Base-by-base conservation (phyloP, 2,329 filamentous ascomycete genomes). In the Fusarium haematococcum region DNA sequence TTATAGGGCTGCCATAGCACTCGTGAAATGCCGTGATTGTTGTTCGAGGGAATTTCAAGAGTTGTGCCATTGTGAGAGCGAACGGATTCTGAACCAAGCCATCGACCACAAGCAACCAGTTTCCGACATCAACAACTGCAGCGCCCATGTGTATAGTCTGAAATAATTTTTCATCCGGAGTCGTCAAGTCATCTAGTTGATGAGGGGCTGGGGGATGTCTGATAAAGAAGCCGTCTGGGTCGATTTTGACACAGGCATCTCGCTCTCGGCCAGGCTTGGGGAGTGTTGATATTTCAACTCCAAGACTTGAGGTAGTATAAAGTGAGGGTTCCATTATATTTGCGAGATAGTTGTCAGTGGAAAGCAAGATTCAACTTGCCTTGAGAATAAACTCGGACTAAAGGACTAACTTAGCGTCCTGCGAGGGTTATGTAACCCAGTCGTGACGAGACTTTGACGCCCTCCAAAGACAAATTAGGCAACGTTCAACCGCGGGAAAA, bases 281-380 rank as follows among this genome's bases (percentile, higher is more conserved):
- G n/a, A 13, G 61, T 4, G 62, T 56, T 18, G 75, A 65, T 3
- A 78, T 76, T 60, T 71, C 76, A 2, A 85, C 85, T 6, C 23
- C 54, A 39, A 39, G 16, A 25, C 1, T 13, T 6, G 54, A 8
- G 6, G 33, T 5, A 7, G 7, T 25, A 6, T 2, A 16, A 6
- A 35, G 7, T 13, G 20, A 16, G 11, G 14, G 20, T 25, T 57
- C 33, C 54, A 57, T 57, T 1, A 18, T 39, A 9, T 23, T 18
- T 18, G 9, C 1, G n/a, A 4, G 52, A 18, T 35, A 23, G 52
- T 37, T 37, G 2, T 9, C 0, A 18, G 20, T 10, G 13, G 25
- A 9, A 18, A 4, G 33, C 33, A 16, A 18, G 32, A 23, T 20
- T 16, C n/a, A 33, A 30, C 20, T 13, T 18, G 43, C 43, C 23